A percentile compares a stretch with the other conserved stretches of the same genome.
Conservation (phyloP, 1,284 basidiomycete genomes). For the Cryptococcus floricola region DNA sequence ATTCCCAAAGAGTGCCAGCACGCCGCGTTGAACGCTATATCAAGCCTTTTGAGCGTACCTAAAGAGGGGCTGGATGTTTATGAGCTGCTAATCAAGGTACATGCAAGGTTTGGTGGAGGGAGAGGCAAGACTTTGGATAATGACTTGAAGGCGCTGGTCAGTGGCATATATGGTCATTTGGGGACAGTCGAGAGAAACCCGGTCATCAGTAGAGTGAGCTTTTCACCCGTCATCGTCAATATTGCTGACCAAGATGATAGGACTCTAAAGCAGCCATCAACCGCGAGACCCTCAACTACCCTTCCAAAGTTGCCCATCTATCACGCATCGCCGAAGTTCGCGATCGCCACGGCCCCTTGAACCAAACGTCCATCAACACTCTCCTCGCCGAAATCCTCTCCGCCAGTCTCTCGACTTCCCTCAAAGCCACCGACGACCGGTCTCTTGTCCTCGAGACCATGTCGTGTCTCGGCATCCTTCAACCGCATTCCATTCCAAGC, state of each 20-base stretch:
- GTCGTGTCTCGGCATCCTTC: conserved; percentile 29
- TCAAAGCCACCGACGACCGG: conserved; percentile 24
- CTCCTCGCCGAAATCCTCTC: conserved; percentile 31
- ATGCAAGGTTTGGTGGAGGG: conserved; percentile 28
- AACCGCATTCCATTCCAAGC: conserved; percentile 17
- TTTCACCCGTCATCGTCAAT: neutral
- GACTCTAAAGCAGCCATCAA: conserved; percentile 40
- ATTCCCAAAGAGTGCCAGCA: conserved; percentile 38
- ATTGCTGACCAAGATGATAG: conserved; percentile 5
- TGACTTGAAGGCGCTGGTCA: conserved; percentile 33
- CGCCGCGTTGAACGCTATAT: conserved; percentile 35
- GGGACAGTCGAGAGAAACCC: conserved; percentile 40
- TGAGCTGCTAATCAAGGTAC: conserved; percentile 30
- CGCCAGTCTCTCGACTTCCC: conserved; percentile 8
- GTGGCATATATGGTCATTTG: conserved; percentile 36
- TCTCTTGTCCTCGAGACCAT: conserved; percentile 28
- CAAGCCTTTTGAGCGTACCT: conserved; percentile 26
- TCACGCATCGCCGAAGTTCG: conserved; percentile 30
- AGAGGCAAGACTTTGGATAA: conserved; percentile 17
- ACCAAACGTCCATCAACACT: conserved; percentile 23
- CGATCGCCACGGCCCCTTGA: conserved; percentile 22
- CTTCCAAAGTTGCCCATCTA: conserved; percentile 15
- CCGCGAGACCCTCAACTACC: conserved; percentile 29
- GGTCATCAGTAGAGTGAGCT: conserved; percentile 33
- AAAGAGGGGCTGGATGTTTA: conserved; percentile 32